Base-by-base conservation (phyloP, 768 basidiomycete species). In the Aureoboletus auriporus region DNA sequence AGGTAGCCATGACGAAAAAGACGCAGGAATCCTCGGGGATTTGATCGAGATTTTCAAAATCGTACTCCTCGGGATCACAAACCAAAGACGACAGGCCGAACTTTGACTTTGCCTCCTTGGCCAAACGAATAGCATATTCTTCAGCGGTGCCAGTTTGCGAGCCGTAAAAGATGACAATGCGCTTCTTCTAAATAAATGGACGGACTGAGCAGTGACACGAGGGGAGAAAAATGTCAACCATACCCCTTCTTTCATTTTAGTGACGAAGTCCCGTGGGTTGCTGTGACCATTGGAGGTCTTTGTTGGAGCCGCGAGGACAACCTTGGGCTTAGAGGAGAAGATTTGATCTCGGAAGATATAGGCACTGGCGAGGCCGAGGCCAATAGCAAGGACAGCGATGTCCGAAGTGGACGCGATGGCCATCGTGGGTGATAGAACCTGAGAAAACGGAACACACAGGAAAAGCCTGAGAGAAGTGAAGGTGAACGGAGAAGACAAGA, bases 71-170 rank as follows among this genome's bases (percentile, higher is more conserved):
- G 4, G 94, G 93, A 64, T 99, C 95, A 62, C 93, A 96, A 13
- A 99, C 95, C 46, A 98, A 84, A 7, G 93, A 96, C 9, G 92
- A 87, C 13, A 97, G 78, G 42, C 95, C 95, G 54, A 91, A 99
- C 64, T 95, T 92, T 52, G 89, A 79, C 71, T 99, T 99, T 35
- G 92, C 93, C 66, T 99, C 95, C 73, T 98, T 98, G 12, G 95
- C 95, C 9, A 99, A 79, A 67, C 96, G 89, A 57, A 95, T 93
- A 36, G 94, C 94, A 58, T 94, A 96, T 68, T 99, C 95, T 69
- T 98, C 96, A 2, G 95, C 95, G 13, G 95, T 99, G 49, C 95
- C 95, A 0, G 95, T 99, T 65, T 99, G 95, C 17, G 95, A 97
- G 49, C 95, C 95, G 63, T 96, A 99, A 67, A 99, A 95, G 62